Evolutionary conservation across 2,329 filamentous ascomycete species (phyloP), one percentile per base, ranked within the genome.

Genomic region (Metarhizium brunneum): DNA sequence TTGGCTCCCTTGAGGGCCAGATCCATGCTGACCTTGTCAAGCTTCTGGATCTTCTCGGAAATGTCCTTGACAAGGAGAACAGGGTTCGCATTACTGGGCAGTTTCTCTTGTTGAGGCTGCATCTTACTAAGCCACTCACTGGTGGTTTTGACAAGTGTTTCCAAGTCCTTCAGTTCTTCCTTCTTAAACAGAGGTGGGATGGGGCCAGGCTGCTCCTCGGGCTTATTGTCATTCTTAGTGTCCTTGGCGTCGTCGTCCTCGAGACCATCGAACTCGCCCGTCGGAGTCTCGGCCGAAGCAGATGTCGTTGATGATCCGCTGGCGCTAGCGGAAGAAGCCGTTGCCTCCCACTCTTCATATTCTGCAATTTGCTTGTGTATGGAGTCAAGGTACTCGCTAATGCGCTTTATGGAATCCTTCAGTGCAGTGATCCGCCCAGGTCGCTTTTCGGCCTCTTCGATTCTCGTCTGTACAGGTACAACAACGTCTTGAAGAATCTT

Each of bases 401-500:
- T 86, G 66, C 86, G 82, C 56, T 85, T 79, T 50, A 97, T 75
- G n/a, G 84, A 79, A 3, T 86, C 82, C 68, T 88, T 80, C 38
- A 97, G 74, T 6, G 75, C 69, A 53, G 84, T 75, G 52, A 96
- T 68, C 30, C 87, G 78, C 56, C 83, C 82, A 1, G 91, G 91
- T 32, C 92, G 84, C 67, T 83, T 81, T 13, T 76, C 73, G 2
- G 82, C 78, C 69, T 99, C 92, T 16, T 86, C 79, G 50, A 86
- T 84, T 57, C 94, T 83, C 66, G 81, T 84, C 62, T 90, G 79
- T 30, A 96, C 84, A 1, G 92, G 92, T 36, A 82, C 76, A 53
- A 92, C 88, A 50, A 96, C 81, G 54, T 84, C 82, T 66, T 90
- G 86, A 52, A 99, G 82, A 48, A 81, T 82, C 69, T 89, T 86